These are phyloP conservation scores for Athelia sp. DNA, from an alignment of 1,284 basidiomycete species.

Conservation along the genomic window DNA sequence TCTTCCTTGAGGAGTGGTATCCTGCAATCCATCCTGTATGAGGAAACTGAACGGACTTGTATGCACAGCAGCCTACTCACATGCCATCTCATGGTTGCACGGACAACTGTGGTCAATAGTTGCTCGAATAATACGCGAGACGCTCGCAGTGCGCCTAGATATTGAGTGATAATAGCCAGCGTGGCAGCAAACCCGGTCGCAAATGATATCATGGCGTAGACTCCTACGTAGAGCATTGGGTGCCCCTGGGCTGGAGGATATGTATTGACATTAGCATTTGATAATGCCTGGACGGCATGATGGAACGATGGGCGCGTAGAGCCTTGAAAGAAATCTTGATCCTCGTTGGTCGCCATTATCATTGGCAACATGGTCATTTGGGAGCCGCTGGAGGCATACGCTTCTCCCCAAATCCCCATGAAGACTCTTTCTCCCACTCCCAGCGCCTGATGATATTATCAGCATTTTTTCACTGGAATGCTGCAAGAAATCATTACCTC, in stretches of 20 bases:
- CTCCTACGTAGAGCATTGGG: slow-evolving; percentile 45
- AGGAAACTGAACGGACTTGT: neutral
- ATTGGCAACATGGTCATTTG: slow-evolving; percentile 18
- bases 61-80: neutral
- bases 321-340: neutral
- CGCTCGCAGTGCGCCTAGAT: slow-evolving; percentile 42
- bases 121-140: slow-evolving; percentile 39
- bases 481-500: slow-evolving; percentile 19
- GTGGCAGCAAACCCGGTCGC: slow-evolving; percentile 31
- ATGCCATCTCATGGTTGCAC: slow-evolving; percentile 49
- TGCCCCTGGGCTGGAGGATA: slow-evolving; percentile 40
- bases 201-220: slow-evolving; percentile 42
- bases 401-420: slow-evolving; percentile 47
- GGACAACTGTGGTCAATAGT: slow-evolving; percentile 38
- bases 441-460: slow-evolving; percentile 17
- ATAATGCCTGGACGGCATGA: neutral
- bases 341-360: slow-evolving; percentile 22
- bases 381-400: slow-evolving; percentile 24
- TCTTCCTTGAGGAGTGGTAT: slow-evolving; percentile 45
- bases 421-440: slow-evolving; percentile 49
- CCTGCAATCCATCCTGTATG: slow-evolving; percentile 17
- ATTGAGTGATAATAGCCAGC: slow-evolving; percentile 34
- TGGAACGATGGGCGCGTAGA: slow-evolving; percentile 1
- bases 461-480: neutral
- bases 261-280: slow-evolving; percentile 1